phyloP scores from a whole-genome alignment of 352 stramenopile genomes.

The Globisporangium orthogonon region DNA sequence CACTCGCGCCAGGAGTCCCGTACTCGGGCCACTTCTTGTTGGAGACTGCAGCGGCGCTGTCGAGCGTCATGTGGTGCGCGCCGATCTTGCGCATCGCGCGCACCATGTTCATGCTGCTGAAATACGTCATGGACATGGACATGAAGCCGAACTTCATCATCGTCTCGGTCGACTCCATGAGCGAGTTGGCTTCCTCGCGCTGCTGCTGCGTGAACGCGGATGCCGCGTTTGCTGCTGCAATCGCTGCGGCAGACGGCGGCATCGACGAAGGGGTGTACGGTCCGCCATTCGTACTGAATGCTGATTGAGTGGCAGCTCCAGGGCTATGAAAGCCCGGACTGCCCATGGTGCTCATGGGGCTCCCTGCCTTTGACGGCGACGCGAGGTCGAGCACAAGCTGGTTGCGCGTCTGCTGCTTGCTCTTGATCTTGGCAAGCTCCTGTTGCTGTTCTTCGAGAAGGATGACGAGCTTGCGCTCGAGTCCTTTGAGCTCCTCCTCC shows the following conservation, averaged over 20 bases:
- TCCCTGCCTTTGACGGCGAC: conserved; percentile 1
- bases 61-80: conserved; percentile 88
- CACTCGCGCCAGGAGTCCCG: not conserved
- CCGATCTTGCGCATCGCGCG: conserved; percentile 93
- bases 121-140: conserved; percentile 97
- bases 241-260: not conserved
- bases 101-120: conserved; percentile 96
- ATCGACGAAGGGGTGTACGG: conserved; percentile 2
- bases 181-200: conserved; percentile 81
- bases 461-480: conserved; percentile 93
- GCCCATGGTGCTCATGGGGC: not conserved
- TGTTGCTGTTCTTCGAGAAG: conserved; percentile 93
- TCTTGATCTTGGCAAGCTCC: conserved; percentile 75
- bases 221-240: conserved; percentile 10
- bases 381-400: conserved; percentile 48
- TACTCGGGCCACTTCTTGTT: conserved; percentile 62
- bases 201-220: conserved; percentile 70
- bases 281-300: not conserved
- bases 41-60: conserved; percentile 57
- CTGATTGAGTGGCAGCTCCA: conserved; percentile 4
- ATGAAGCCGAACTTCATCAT: conserved; percentile 99
- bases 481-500: conserved; percentile 89
- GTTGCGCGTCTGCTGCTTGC: conserved; percentile 40
- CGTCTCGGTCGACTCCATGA: conserved; percentile 95
- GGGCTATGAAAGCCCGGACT: conserved; percentile 2